Conservation (phyloP, 495 filamentous ascomycete genomes). For the Penicillium fimorum region DNA sequence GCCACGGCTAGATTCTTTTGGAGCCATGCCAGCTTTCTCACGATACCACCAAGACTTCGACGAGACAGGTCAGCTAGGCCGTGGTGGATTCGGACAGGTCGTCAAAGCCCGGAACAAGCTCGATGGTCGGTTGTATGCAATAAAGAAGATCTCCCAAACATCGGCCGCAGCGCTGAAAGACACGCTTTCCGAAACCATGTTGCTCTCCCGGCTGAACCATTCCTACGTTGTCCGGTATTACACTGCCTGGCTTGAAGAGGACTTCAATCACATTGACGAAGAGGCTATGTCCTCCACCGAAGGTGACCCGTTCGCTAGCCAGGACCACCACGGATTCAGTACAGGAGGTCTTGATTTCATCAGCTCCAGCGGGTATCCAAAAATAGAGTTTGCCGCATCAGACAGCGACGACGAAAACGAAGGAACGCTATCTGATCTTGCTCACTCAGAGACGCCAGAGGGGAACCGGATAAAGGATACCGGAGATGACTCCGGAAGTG, state of each 20-base stretch:
- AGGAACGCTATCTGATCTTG: constrained; percentile 32
- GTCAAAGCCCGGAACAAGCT: constrained; percentile 93
- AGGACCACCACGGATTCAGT: constrained; percentile 63
- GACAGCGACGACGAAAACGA: constrained; percentile 63
- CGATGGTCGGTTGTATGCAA: constrained; percentile 88
- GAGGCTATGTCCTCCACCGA: constrained; percentile 59
- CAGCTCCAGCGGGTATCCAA: constrained; percentile 79
- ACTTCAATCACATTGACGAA: constrained; percentile 55
- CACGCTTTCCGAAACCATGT: constrained; percentile 85
- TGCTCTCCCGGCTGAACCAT: constrained; percentile 89
- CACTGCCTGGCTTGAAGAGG: constrained; percentile 89
- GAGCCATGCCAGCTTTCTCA: constrained; percentile 49
- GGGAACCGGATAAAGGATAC: constrained; percentile 8
- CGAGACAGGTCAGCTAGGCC: constrained; percentile 83
- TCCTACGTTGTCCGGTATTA: constrained; percentile 95
- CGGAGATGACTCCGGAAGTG: constrained; percentile 18
- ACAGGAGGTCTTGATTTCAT: constrained; percentile 90
- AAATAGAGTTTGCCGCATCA: constrained; percentile 68
- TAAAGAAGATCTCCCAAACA: constrained; percentile 91
- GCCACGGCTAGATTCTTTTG: constrained; percentile 49
- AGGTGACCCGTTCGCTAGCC: constrained; percentile 40
- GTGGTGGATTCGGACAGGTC: constrained; percentile 96
- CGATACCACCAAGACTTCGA: constrained; percentile 86
- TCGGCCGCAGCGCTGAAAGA: constrained; percentile 76
- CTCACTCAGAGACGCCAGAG: constrained; percentile 24